Conservation (phyloP, 192 early-diverging fungal species). For the Thamnidium elegans region DNA sequence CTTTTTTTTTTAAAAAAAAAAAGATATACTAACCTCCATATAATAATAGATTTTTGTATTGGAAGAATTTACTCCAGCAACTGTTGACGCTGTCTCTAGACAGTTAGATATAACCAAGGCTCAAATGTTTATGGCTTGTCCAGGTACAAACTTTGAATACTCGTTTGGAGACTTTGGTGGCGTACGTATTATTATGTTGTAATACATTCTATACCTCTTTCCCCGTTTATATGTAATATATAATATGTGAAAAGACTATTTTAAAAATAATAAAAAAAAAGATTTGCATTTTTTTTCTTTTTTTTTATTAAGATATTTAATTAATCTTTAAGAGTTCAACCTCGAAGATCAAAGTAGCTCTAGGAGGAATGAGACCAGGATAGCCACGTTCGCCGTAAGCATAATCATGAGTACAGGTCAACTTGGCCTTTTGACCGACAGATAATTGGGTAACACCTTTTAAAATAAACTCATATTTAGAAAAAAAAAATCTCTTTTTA, state of each 20-base stretch:
- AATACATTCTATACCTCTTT: neutral
- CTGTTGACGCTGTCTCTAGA: conserved; percentile 39
- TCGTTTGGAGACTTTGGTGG: conserved; percentile 42
- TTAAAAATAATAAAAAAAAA: neutral
- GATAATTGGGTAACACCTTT: conserved; percentile 94
- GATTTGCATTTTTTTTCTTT: neutral
- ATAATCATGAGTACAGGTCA: conserved; percentile 81
- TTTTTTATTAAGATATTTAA: conserved; percentile 1
- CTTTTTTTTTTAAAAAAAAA: no score
- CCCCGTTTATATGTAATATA: neutral
- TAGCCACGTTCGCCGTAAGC: conserved; percentile 41
- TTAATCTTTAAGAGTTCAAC: conserved; percentile 37
- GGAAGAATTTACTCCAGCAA: conserved; percentile 40
- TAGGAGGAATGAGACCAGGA: conserved; percentile 39
- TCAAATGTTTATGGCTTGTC: conserved; percentile 46
- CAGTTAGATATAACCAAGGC: conserved; percentile 38
- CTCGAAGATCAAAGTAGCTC: conserved; percentile 37
- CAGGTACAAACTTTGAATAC: conserved; percentile 32
- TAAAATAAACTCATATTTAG: neutral
- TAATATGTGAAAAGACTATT: no score
- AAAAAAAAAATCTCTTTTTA: conserved; percentile 1
- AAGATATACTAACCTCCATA: no score
- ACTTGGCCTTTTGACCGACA: conserved; percentile 81
- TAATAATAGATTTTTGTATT: conserved; percentile 36
- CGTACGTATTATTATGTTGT: conserved; percentile 45